A percentile compares a stretch with the other conserved stretches of the same genome.
Evolutionary conservation across 2,329 filamentous ascomycete species (phyloP).

Genomic region (Emericellopsis cladophorae): DNA sequence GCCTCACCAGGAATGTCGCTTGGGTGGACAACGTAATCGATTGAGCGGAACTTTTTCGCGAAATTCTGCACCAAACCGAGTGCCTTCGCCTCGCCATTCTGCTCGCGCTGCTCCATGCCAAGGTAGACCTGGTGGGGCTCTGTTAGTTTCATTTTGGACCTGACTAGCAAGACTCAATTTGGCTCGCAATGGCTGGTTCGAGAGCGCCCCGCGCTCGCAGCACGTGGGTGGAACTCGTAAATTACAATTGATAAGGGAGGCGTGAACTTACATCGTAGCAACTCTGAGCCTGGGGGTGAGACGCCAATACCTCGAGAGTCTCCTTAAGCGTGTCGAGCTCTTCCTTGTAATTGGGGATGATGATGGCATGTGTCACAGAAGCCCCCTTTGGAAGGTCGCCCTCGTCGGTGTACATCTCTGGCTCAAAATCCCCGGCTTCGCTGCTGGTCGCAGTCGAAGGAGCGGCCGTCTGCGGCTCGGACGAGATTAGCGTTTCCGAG

Average conservation of each 20-base stretch:
- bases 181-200: neutral
- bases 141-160: neutral
- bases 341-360: slow-evolving; percentile 66
- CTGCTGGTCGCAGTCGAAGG: slow-evolving; percentile 31
- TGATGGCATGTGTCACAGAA: slow-evolving; percentile 49
- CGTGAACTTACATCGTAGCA: slow-evolving; percentile 53
- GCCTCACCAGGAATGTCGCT: slow-evolving; percentile 53
- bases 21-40: slow-evolving; percentile 57
- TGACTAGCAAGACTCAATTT: neutral
- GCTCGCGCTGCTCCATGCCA: slow-evolving; percentile 60
- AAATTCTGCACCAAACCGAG: slow-evolving; percentile 49
- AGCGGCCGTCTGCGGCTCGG: slow-evolving; percentile 19
- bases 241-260: no score
- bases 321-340: slow-evolving; percentile 55
- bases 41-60: slow-evolving; percentile 49
- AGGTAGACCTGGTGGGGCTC: slow-evolving; percentile 46
- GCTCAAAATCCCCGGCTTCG: slow-evolving; percentile 35
- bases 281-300: slow-evolving; percentile 47
- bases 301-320: slow-evolving; percentile 56
- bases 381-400: slow-evolving; percentile 23
- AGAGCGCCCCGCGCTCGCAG: neutral
- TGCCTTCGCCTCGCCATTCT: slow-evolving; percentile 48
- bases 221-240: neutral
- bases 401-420: slow-evolving; percentile 24
- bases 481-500: slow-evolving; percentile 35